Base-by-base conservation (phyloP, 192 early-diverging fungal genomes). In the Rhizophagus clarus region DNA sequence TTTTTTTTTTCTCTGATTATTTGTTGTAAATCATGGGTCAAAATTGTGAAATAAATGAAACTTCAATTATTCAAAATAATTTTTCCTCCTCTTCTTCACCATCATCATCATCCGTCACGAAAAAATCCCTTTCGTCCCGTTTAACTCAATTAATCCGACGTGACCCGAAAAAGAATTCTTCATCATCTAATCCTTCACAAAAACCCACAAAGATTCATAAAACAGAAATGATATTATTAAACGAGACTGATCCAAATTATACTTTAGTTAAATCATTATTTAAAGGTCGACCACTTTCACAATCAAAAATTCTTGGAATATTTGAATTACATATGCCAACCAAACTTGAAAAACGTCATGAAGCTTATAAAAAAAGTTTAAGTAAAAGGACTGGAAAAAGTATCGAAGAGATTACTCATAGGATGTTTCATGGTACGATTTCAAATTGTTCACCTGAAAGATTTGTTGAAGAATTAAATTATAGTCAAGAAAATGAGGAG, bases 351-450 rank as follows among this genome's bases (percentile, higher is more conserved):
- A n/a, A 29, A 72, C 8, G 7, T 4, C 71, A 72, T 51, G 71
- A 72, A 49, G 28, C 42, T 28, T 72, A 51, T 72, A 72, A 72
- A 47, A 47, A 28, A 49, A 72, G 9, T 24, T 14, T 72, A 47
- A 24, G 40, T 4, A 72, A 72, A 72, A 49, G 40, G 24, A 29
- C 42, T 15, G 71, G 71, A 28, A 3, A 47, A 26, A 24, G 8
- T 28, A 49, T 26, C 22, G 26, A 72, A 14, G 28, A 51, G 0
- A 17, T 72, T 24, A 72, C 71, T 29, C 71, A 72, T 15, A 4
- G n/a, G 12, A 49, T 72, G 45, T 72, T 72, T 29, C 71, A 72
- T 72, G 71, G 71, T 47, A 72, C 71, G 2, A 72, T 45, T 28
- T 49, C 71, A 28, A n/a, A n/a, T 12, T 72, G 71, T 72, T 14